Conservation (phyloP, 352 stramenopile species). For the Phytophthora constricta region DNA sequence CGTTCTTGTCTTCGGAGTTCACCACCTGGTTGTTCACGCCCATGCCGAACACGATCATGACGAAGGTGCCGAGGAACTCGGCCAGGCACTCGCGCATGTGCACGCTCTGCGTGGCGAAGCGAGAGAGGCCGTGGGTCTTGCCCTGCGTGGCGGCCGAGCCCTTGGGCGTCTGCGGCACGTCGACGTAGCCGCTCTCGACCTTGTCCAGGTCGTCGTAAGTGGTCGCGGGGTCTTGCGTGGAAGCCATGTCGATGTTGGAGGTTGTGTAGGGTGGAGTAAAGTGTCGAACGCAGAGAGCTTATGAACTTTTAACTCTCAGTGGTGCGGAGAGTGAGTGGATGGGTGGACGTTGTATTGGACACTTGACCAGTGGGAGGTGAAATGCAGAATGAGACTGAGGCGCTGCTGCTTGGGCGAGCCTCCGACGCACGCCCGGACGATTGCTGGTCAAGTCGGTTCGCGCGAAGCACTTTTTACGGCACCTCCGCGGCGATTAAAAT, state of each 20-base stretch:
- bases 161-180: not conserved
- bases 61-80: not conserved
- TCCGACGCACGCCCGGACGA: no score
- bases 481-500: no score
- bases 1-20: not conserved
- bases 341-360: not conserved
- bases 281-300: no score
- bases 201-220: no score
- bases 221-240: no score
- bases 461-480: no score
- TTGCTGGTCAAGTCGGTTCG: no score
- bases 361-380: conserved; percentile 11
- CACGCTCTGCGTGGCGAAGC: not conserved
- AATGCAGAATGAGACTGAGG: conserved; percentile 14
- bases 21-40: not conserved
- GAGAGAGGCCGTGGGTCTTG: not conserved
- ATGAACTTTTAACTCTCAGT: no score
- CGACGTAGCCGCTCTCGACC: not conserved
- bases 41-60: not conserved
- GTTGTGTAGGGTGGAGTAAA: no score
- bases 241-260: no score
- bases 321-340: no score
- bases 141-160: not conserved
- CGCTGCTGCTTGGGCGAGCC: no score
- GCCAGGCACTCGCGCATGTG: not conserved